Percentiles rank a stretch among this genome's conserved stretches.
phyloP scores from a whole-genome alignment of 1,139 yeast genomes.

The Debaryomyces udenii region DNA sequence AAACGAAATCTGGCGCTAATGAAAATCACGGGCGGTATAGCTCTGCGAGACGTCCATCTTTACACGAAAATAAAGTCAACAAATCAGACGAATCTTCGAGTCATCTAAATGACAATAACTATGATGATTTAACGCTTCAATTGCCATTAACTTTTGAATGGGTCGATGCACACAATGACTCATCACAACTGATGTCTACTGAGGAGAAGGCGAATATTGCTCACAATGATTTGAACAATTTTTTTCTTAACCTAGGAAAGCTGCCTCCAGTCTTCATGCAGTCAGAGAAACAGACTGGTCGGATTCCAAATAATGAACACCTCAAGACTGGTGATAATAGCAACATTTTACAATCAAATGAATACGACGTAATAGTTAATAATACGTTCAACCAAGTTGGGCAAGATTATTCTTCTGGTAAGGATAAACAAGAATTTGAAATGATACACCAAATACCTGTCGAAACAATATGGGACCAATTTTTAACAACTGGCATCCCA shows the following conservation, averaged over 20 bases:
- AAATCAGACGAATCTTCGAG: background rate
- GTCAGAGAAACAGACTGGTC: constrained; percentile 19
- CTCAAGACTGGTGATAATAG: background rate
- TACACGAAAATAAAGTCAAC: background rate
- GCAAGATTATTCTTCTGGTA: constrained; percentile 25
- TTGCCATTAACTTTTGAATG: constrained; percentile 34
- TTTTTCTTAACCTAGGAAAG: constrained; percentile 47
- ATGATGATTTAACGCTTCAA: background rate
- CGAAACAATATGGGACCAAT: constrained; percentile 79
- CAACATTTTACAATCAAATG: background rate
- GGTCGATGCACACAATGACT: constrained; percentile 18
- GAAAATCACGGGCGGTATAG: background rate
- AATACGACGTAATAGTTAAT: background rate
- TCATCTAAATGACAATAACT: background rate
- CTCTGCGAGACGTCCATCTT: background rate
- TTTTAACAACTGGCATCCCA: constrained; percentile 42
- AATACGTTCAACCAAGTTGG: background rate
- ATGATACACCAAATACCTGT: constrained; percentile 67
- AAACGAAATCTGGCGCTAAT: constrained; percentile 14
- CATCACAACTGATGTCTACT: background rate
- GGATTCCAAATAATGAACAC: background rate
- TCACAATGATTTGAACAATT: constrained; percentile 37
- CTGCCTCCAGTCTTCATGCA: constrained; percentile 27
- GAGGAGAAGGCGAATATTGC: constrained; percentile 1
- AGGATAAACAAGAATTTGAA: constrained; percentile 60